phyloP scores from a whole-genome alignment of 2,329 filamentous ascomycete genomes.

The Pestalotiopsis sp. region DNA sequence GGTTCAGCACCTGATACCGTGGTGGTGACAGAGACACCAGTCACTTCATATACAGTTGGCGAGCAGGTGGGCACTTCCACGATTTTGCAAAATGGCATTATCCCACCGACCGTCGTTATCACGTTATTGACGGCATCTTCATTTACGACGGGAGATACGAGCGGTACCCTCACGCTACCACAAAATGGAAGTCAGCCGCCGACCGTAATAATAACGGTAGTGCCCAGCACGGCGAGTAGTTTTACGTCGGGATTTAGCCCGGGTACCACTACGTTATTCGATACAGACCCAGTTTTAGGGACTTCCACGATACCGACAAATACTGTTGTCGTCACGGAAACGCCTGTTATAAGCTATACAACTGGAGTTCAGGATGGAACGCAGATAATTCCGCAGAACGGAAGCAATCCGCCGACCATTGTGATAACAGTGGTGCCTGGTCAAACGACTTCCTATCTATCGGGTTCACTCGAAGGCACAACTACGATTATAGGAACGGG shows the following conservation, averaged over 20 bases:
- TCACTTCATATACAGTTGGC: too few relatives aligned
- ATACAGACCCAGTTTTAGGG: neutral
- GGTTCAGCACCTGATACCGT: neutral
- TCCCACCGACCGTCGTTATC: neutral
- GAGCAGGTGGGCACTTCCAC: too few relatives aligned
- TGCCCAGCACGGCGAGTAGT: neutral
- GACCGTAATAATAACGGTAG: neutral
- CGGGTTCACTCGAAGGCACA: neutral
- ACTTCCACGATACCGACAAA: too few relatives aligned
- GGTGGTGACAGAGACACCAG: neutral
- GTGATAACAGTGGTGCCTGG: neutral
- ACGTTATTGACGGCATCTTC: neutral
- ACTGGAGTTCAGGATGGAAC: neutral
- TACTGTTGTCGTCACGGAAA: neutral
- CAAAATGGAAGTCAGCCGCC: neutral
- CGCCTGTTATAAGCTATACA: too few relatives aligned
- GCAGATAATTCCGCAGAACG: neutral
- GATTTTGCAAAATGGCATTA: too few relatives aligned
- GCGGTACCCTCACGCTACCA: neutral
- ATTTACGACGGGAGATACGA: neutral
- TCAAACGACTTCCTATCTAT: neutral
- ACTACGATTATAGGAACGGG: neutral
- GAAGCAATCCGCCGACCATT: neutral
- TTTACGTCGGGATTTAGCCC: neutral
- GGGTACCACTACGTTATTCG: neutral